Evolutionary conservation across 2,329 filamentous ascomycete genomes (phyloP), one percentile per base, ranked within the genome.

Genomic region (Leptographium wingfieldii): DNA sequence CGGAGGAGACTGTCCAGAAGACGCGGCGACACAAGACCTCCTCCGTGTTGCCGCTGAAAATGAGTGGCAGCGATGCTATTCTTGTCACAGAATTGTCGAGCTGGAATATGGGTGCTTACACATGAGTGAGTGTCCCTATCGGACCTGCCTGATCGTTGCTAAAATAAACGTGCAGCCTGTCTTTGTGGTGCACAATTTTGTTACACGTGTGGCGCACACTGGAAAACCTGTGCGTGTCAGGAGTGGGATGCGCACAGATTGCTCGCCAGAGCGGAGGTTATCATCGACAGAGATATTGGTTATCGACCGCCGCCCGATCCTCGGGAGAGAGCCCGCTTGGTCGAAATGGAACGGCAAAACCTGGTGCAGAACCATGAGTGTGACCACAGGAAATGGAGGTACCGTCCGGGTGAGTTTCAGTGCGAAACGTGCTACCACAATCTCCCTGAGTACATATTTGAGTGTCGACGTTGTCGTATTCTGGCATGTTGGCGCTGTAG

Each of bases 101-200:
- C 68, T 81, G 0, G 35, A 66, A 0, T n/a, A 43, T 0, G 81
- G 82, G 1, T 84, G 82, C 61, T 72, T 79, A 57, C 81, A 84
- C 57, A 84, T 84, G 3, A 80, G 81, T 84, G 64, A 66, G 77
- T 76, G 3, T 10, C 16, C 9, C 7, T 12, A 14, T 27, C 7
- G 6, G 9, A 5, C 29, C 16, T 57, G 49, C 55, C 29, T 31
- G 46, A 14, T 33, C 6, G 11, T 35, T 31, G n/a, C 29, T 49
- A 6, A 38, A 52, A 19, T 10, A 19, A 33, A 22, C 33, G 29
- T 5, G n/a, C 35, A 73, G 80, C 74, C 0, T 82, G 78, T 56
- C 67, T 57, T 1, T 83, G 80, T 56, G 65, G 71, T 0, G 65
- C 69, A 0, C 35, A 80, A n/a, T 82, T 81, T 64, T 81, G 79